These are phyloP conservation scores for Russula virescens DNA, from an alignment of 768 basidiomycete genomes.

Conservation along the genomic window DNA sequence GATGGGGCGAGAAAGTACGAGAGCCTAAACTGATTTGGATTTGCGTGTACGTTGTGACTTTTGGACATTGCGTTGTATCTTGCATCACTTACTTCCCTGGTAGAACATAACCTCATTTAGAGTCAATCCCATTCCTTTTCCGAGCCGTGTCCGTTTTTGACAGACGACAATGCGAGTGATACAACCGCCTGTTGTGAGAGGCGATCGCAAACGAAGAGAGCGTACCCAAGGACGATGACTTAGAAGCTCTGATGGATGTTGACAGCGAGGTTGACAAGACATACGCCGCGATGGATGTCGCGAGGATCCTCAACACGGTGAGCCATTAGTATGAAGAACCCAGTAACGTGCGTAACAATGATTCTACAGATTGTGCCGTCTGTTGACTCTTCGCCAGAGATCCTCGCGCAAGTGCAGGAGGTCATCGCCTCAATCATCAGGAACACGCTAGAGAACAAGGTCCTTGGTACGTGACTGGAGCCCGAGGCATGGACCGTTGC, in stretches of 20 bases:
- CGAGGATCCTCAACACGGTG: slow-evolving; percentile 79
- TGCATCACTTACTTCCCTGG: no score
- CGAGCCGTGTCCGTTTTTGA: slow-evolving; percentile 6
- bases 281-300: slow-evolving; percentile 80
- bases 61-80: no score
- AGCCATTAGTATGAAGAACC: slow-evolving; percentile 27
- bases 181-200: slow-evolving; percentile 72
- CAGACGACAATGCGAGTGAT: slow-evolving; percentile 63
- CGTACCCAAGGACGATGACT: slow-evolving; percentile 44
- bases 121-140: not conserved
- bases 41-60: slow-evolving; percentile 8
- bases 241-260: slow-evolving; percentile 46
- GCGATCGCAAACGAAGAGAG: slow-evolving; percentile 47
- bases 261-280: slow-evolving; percentile 79
- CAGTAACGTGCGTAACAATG: not conserved
- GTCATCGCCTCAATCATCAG: slow-evolving; percentile 72
- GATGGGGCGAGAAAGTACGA: slow-evolving; percentile 49
- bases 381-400: slow-evolving; percentile 66
- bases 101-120: no score
- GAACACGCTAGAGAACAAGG: slow-evolving; percentile 70
- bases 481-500: not conserved
- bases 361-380: slow-evolving; percentile 59
- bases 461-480: slow-evolving; percentile 51
- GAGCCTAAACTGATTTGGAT: slow-evolving; percentile 1
- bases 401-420: slow-evolving; percentile 74